These are phyloP conservation scores for Coemansia sp. DNA, from an alignment of 192 early-diverging fungal species.

Conservation along the genomic window DNA sequence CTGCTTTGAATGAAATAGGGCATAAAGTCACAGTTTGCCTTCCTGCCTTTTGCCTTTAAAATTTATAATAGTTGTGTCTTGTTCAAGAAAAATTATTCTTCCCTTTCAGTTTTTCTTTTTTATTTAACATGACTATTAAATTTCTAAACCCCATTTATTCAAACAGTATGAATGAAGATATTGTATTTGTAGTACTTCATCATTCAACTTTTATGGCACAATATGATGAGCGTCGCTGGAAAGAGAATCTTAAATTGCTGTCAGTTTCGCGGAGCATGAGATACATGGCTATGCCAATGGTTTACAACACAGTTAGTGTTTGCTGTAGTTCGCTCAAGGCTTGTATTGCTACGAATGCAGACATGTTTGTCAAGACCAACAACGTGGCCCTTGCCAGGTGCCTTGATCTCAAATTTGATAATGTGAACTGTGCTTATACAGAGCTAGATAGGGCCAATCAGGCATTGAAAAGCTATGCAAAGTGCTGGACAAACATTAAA, in stretches of 20 bases:
- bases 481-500: background rate
- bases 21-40: too few relatives aligned
- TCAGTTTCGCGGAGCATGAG: background rate
- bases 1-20: too few relatives aligned
- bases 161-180: background rate
- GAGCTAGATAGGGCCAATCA: background rate
- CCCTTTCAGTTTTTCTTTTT: too few relatives aligned
- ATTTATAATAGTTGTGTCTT: too few relatives aligned
- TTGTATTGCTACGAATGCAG: background rate
- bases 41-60: too few relatives aligned
- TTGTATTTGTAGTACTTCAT: background rate
- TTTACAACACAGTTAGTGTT: background rate
- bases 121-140: background rate
- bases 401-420: background rate
- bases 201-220: background rate
- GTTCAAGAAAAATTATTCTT: too few relatives aligned
- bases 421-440: background rate
- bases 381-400: background rate
- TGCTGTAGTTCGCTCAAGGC: background rate
- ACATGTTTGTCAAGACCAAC: background rate
- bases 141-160: background rate
- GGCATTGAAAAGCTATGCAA: background rate
- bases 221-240: background rate
- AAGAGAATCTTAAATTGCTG: background rate
- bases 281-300: background rate